Evolutionary conservation across 164 flowering plant genomes (phyloP).

Genomic region (Vitis cinerea): DNA sequence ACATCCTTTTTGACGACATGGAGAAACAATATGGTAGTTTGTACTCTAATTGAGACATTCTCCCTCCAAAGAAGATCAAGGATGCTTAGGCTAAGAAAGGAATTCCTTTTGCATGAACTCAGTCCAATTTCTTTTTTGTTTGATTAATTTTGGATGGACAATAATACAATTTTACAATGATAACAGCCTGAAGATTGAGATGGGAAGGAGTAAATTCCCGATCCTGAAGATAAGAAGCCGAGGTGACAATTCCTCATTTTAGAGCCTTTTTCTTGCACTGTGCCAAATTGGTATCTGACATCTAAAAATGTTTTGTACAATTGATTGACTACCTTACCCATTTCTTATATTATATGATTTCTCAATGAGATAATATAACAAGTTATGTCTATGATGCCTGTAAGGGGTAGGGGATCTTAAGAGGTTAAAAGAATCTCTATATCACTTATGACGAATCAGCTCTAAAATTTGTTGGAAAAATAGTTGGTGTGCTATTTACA

Average conservation of each 20-base stretch:
- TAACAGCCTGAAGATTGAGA: slow-evolving; percentile 96
- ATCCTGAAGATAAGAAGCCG: slow-evolving; percentile 94
- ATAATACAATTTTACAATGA: not conserved
- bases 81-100: slow-evolving; percentile 18
- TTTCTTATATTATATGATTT: not conserved
- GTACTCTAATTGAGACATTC: slow-evolving; percentile 75
- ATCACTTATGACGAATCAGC: too few relatives aligned
- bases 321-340: not conserved
- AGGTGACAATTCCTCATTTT: slow-evolving; percentile 34
- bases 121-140: not conserved
- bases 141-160: not conserved
- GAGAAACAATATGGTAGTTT: slow-evolving; percentile 82
- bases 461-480: not conserved
- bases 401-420: too few relatives aligned
- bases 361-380: not conserved
- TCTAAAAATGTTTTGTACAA: too few relatives aligned
- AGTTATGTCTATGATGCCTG: too few relatives aligned
- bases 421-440: too few relatives aligned
- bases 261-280: not conserved
- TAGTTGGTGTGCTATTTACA: not conserved
- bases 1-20: slow-evolving; percentile 78
- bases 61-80: too few relatives aligned
- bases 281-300: too few relatives aligned
- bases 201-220: slow-evolving; percentile 84
- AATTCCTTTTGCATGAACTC: not conserved